Base-by-base conservation (phyloP, 805 yeast species). In the Wickerhamomyces chaumierensis region DNA sequence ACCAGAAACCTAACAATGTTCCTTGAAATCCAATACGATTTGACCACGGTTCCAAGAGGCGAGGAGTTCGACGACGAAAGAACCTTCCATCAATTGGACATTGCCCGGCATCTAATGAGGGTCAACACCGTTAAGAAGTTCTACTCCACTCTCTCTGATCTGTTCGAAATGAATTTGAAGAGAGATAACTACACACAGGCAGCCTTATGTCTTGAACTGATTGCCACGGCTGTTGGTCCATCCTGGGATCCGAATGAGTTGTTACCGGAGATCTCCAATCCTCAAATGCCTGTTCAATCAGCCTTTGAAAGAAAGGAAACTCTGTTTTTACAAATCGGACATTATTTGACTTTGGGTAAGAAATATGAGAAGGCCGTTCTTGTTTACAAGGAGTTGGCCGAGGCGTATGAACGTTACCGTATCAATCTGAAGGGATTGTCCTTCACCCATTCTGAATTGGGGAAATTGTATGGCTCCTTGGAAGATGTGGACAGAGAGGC, bases 51-150 rank as follows among this genome's bases (percentile, higher is more conserved):
- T 41, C 95, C 95, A 13, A 70, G 68, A 35, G 87, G 87, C 16
- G 78, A 78, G 33, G 94, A 85, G 51, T 87, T 81, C 57, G 90
- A 82, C 49, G 90, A 83, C 55, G 95, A 86, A 57, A 68, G 95
- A 51, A 78, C 87, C 5, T 81, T 82, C 71, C 82, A 81, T 54
- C 75, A 75, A 42, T 66, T 86, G 53, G 81, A 79, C 49, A 78
- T 85, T 50, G 73, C 83, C 44, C 78, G 86, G 33, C 84, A 75
- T 59, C 66, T 86, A 57, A 72, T 80, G 67, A 76, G 81, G 47
- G 86, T 84, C 33, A 75, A 79, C 52, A 76, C 77, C 48, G 90
- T 92, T 0, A 92, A 83, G 56, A 65, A 81, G 41, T 79, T 85
- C 58, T 81, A 81, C 56, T 72, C 82, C n/a, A 81, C 83, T 54